phyloP scores from a whole-genome alignment of 306 rosid genomes.

The Geum urbanum region DNA sequence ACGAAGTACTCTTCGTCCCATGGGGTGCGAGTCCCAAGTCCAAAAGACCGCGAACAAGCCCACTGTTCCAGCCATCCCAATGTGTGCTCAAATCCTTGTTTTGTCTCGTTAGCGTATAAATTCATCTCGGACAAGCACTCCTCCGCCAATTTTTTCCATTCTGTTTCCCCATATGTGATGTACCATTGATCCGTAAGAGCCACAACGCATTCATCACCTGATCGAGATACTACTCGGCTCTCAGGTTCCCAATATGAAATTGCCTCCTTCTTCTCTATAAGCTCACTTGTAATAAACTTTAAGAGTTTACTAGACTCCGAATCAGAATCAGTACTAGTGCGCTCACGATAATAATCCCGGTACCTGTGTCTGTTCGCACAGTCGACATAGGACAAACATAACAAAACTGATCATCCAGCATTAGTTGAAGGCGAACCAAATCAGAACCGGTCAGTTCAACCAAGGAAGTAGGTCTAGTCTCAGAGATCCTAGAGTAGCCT shows the following conservation, averaged over 20 bases:
- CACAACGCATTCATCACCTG: conserved; percentile 94
- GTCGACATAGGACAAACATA: conserved; percentile 22
- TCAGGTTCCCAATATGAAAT: too few relatives aligned
- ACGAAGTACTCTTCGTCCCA: conserved; percentile 85
- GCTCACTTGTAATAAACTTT: too few relatives aligned
- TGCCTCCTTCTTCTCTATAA: too few relatives aligned
- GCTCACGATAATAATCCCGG: background rate
- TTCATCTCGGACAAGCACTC: conserved; percentile 74
- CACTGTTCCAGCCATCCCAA: conserved; percentile 86
- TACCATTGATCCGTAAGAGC: conserved; percentile 98
- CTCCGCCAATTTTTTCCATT: conserved; percentile 75
- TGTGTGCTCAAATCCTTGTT: conserved; percentile 86
- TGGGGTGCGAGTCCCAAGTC: conserved; percentile 88
- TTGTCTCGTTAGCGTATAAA: conserved; percentile 67
- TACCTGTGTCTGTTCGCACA: background rate
- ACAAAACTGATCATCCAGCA: background rate
- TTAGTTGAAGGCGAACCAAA: conserved; percentile 76
- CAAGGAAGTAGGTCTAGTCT: background rate
- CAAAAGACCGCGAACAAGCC: conserved; percentile 91
- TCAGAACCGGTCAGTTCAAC: conserved; percentile 39
- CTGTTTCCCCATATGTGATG: conserved; percentile 77
- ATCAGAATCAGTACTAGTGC: too few relatives aligned
- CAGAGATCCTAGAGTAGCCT: conserved; percentile 38
- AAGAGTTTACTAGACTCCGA: too few relatives aligned
- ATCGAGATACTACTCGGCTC: conserved; percentile 71